A percentile compares a stretch with the other conserved stretches of the same genome.
phyloP scores from a whole-genome alignment of 148 eudicot species.

The Simmondsia chinensis region DNA sequence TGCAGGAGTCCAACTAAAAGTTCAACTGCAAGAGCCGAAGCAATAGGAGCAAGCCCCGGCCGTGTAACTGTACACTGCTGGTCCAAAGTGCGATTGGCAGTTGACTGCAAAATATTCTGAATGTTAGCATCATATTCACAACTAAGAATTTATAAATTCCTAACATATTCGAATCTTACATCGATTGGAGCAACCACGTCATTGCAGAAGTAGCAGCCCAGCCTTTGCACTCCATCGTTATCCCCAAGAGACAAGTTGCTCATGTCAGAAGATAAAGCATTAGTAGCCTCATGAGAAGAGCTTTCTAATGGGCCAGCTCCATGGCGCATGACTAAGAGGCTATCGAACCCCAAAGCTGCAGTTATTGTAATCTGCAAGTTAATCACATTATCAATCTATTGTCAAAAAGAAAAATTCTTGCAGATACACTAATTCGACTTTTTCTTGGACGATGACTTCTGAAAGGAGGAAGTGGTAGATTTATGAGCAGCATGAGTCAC shows the following conservation, averaged over 20 bases:
- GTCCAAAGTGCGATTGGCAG: constrained; percentile 84
- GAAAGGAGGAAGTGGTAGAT: too few species aligned
- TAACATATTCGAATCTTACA: constrained; percentile 25
- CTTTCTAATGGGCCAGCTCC: constrained; percentile 80
- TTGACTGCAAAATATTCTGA: constrained; percentile 69
- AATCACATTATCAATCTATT: not conserved
- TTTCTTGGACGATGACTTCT: too few species aligned
- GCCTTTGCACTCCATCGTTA: constrained; percentile 32
- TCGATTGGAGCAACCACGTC: constrained; percentile 96
- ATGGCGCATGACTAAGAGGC: constrained; percentile 96
- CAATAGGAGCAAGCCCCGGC: constrained; percentile 98
- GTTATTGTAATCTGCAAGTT: constrained; percentile 61
- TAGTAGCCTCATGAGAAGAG: constrained; percentile 12
- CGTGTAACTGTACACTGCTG: constrained; percentile 99
- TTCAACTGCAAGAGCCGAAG: constrained; percentile 94
- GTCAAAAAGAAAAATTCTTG: not conserved
- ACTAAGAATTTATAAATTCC: not conserved
- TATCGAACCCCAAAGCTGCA: constrained; percentile 91
- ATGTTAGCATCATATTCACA: too few species aligned
- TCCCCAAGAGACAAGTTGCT: constrained; percentile 30
- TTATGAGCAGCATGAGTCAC: too few species aligned
- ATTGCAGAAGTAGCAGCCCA: constrained; percentile 96
- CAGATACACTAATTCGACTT: too few species aligned
- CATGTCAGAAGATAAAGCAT: constrained; percentile 33
- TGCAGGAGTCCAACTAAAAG: constrained; percentile 82